Evolutionary conservation across 495 filamentous ascomycete genomes (phyloP), one percentile per base, ranked within the genome.

Genomic region (Terfezia boudieri): DNA sequence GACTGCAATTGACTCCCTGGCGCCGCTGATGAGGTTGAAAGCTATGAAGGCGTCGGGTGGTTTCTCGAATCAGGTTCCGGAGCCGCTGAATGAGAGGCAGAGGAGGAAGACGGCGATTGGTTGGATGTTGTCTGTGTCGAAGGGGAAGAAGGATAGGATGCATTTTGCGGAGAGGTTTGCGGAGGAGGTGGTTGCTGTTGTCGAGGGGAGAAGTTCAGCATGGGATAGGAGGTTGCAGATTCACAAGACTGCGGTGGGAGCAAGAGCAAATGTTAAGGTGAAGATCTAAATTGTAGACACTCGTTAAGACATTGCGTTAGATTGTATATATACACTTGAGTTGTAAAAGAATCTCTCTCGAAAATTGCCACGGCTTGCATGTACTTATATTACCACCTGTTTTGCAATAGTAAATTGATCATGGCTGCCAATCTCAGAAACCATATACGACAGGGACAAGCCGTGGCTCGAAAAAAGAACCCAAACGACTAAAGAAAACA

Each of bases 1-100:
- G 0, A 69, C 89, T 38, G 86, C 89, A n/a, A 81, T 98, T 64
- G 90, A 98, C 73, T 93, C 86, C 10, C 82, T 96, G n/a, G 85
- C 86, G 11, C 90, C 90, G 20, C 72, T 98, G 22, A 68, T 96
- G 61, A 81, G 81, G 35, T 77, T 96, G 61, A 75, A 78, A 22
- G 71, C 72, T 36, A 74, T 82, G 62, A 83, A 79, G 67, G 86
- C 85, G 59, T 74, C 83, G 37, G 90, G 90, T 69, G 90, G 90
- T 66, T 72, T 74, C 11, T 77, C 86, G 14, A 73, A 95, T 52
- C 84, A 86, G 51, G 74, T 94, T 37, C 90, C 90, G 0, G 71
- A 80, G 35, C 90, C 90, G 2, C 71, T 96, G 23, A 68, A 70
- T 0, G 65, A 79, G 58, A 71, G 84, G 55, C 82, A 92, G 68